phyloP scores from a whole-genome alignment of 306 rosid genomes.

The Coriaria nepalensis region DNA sequence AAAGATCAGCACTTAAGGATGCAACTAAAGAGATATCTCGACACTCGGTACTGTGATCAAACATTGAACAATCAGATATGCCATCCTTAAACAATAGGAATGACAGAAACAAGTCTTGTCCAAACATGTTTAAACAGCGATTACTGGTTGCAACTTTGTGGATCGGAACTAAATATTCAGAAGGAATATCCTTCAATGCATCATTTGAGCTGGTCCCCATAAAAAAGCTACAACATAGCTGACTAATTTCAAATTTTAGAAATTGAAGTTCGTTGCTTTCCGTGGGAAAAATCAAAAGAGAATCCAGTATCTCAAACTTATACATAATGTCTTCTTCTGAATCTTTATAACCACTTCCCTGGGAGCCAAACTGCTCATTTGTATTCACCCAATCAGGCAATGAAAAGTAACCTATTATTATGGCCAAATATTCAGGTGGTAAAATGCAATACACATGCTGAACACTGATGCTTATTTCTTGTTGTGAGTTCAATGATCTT shows the following conservation, averaged over 20 bases:
- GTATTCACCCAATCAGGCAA: conserved; percentile 66
- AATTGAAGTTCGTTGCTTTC: conserved; percentile 49
- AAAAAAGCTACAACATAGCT: conserved; percentile 46
- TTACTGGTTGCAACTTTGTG: conserved; percentile 46
- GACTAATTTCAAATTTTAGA: conserved; percentile 52
- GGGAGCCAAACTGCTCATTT: conserved; percentile 17
- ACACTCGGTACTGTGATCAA: conserved; percentile 24
- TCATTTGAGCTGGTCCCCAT: conserved; percentile 26
- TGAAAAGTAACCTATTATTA: conserved; percentile 74
- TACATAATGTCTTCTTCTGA: conserved; percentile 34
- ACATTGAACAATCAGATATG: conserved; percentile 20
- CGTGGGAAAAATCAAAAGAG: conserved; percentile 52
- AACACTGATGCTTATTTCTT: conserved; percentile 51
- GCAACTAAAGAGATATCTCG: conserved; percentile 34
- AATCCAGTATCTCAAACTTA: conserved; percentile 79
- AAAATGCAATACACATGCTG: conserved; percentile 86
- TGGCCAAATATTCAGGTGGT: conserved; percentile 76
- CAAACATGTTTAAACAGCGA: conserved; percentile 58
- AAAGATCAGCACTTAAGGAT: conserved; percentile 58
- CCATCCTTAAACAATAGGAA: conserved; percentile 36
- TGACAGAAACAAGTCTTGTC: conserved; percentile 48
- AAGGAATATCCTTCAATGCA: conserved; percentile 40
- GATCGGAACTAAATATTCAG: conserved; percentile 35
- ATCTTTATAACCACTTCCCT: conserved; percentile 22
- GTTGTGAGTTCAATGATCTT: conserved; percentile 27